Base-by-base conservation (phyloP, 1,284 basidiomycete genomes). In the Cutaneotrichosporon spelunceum region DNA sequence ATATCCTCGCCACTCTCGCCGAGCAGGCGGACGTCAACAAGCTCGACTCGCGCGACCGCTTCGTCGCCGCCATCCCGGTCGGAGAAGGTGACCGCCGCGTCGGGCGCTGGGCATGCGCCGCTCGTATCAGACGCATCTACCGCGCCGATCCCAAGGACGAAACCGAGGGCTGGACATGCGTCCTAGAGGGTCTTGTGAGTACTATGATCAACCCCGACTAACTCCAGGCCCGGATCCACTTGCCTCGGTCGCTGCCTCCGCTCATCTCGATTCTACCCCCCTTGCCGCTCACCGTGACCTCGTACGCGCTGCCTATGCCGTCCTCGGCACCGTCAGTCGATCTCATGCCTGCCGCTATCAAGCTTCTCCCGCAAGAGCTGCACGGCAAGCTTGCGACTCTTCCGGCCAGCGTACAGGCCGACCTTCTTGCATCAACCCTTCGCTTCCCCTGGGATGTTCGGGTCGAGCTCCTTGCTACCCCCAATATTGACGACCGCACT, bases 91-190 rank as follows among this genome's bases (percentile, higher is more conserved):
- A 77, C 61, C 61, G 73, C 24, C 69, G 76, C 34, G 67, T 76
- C 5, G 72, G 73, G 19, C 62, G 76, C 44, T 77, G 76, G 76
- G 76, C 71, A 4, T 70, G 68, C 73, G 76, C 76, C 21, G 76
- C 72, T 8, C 64, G 71, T n/a, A 68, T 77, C 50, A 70, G 69
- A 53, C 62, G 67, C n/a, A 66, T 75, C 24, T 70, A 71, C 55
- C 69, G 70, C 50, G 49, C 55, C 10, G 60, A 67, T 47, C 44
- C 55, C 10, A 61, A 67, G 45, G 67, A 69, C 44, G 34, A 53
- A 8, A 60, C 65, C 36, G 64, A 68, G 9, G 63, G 66, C 13
- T 67, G 63, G 61, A 60, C 61, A 3, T 60, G 75, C 14, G 65
- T 70, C 1, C 63, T 76, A 0, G 74, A 77, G 55, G 76, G 76